Conservation (phyloP, 2,329 filamentous ascomycete genomes). For the Penicillium brasilianum region DNA sequence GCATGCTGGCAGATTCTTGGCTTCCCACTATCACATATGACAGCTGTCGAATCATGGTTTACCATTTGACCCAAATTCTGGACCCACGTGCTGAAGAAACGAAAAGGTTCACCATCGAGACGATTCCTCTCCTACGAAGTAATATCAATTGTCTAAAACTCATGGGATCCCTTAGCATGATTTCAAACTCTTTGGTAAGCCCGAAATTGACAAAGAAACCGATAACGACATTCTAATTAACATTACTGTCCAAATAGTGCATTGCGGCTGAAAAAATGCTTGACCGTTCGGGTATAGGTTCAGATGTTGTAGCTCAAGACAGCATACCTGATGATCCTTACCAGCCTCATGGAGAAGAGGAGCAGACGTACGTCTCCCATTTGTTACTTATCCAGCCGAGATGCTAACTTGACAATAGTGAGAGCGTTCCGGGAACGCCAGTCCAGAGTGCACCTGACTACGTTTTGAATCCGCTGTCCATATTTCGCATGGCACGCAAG, state of each 20-base stretch:
- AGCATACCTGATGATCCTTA: conserved; percentile 31
- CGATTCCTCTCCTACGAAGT: conserved; percentile 25
- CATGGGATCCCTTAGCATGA: conserved; percentile 30
- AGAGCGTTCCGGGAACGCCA: conserved; percentile 20
- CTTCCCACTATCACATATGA: conserved; percentile 56
- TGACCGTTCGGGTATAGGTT: conserved; percentile 29
- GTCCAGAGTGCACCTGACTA: conserved; percentile 32
- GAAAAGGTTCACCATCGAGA: conserved; percentile 33
- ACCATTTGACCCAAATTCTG: conserved; percentile 54
- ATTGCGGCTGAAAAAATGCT: conserved; percentile 31
- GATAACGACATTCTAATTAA: too few relatives aligned
- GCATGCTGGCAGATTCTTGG: conserved; percentile 52
- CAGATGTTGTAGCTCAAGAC: conserved; percentile 24
- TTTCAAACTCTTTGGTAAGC: conserved; percentile 29
- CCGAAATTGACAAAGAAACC: too few relatives aligned
- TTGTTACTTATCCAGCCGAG: too few relatives aligned
- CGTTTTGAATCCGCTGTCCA: conserved; percentile 34
- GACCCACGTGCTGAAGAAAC: conserved; percentile 27
- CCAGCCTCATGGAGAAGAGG: conserved; percentile 20
- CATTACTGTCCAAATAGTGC: conserved; percentile 3
- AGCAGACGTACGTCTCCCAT: conserved; percentile 14
- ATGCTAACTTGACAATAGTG: conserved; percentile 6
- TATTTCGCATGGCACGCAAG: conserved; percentile 34
- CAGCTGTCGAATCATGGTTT: conserved; percentile 55
- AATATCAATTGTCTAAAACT: conserved; percentile 28